phyloP scores from a whole-genome alignment of 1,284 basidiomycete genomes.

The Farysia itapuensis region DNA sequence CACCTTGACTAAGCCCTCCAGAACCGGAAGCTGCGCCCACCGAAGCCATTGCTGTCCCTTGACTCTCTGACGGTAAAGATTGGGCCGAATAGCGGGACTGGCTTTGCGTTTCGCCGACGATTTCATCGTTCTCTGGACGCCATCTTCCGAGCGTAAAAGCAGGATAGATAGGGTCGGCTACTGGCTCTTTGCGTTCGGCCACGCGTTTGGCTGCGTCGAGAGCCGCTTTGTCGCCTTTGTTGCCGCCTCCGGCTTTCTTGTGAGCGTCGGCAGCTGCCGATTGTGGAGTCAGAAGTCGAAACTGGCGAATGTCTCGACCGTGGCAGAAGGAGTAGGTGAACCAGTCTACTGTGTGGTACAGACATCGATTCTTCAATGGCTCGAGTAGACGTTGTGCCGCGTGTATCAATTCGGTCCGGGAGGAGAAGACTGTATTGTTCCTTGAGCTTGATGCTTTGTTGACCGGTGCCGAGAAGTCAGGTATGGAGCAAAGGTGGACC shows the following conservation, averaged over 20 bases:
- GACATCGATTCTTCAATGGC: slow-evolving; percentile 41
- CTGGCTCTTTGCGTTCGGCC: slow-evolving; percentile 8
- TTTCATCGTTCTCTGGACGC: slow-evolving; percentile 25
- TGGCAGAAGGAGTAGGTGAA: slow-evolving; percentile 55
- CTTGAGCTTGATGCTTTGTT: not conserved
- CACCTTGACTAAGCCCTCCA: too few relatives aligned
- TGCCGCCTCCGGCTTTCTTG: slow-evolving; percentile 19
- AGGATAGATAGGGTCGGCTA: slow-evolving; percentile 21
- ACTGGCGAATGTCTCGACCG: slow-evolving; percentile 43
- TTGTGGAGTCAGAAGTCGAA: slow-evolving; percentile 22
- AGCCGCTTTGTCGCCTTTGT: slow-evolving; percentile 20
- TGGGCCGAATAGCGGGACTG: slow-evolving; percentile 8
- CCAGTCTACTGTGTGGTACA: slow-evolving; percentile 51
- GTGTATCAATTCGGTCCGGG: slow-evolving; percentile 12
- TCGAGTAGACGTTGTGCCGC: slow-evolving; percentile 32
- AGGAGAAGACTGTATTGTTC: not conserved
- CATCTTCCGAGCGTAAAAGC: slow-evolving; percentile 36
- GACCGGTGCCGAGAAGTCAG: slow-evolving; percentile 14
- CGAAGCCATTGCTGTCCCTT: not conserved
- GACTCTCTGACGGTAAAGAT: not conserved
- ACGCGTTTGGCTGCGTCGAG: slow-evolving; percentile 21
- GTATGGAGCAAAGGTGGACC: slow-evolving; percentile 33
- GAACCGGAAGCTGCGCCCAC: not conserved
- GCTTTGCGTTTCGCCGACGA: slow-evolving; percentile 19
- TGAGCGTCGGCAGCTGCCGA: slow-evolving; percentile 14